Percentiles rank a stretch among this genome's conserved stretches.
Conservation (phyloP, 2,329 filamentous ascomycete species). For the Claviceps monticola region DNA sequence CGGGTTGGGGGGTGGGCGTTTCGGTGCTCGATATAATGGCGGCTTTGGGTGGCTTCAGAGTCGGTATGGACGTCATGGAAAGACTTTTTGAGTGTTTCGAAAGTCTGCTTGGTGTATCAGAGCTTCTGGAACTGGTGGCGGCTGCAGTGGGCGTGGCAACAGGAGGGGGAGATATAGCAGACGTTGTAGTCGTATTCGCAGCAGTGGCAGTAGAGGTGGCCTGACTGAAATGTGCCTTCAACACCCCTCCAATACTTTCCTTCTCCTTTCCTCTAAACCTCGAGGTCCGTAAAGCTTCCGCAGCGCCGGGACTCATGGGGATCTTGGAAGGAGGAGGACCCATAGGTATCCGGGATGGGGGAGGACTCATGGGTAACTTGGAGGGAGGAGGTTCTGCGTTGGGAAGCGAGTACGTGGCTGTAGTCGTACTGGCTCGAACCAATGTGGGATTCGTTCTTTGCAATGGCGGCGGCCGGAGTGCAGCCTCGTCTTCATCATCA, state of each 20-base stretch:
- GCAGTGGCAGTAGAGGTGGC: not conserved
- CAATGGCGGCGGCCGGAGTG: conserved; percentile 27
- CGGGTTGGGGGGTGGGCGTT: conserved; percentile 10
- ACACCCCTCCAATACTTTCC: conserved; percentile 22
- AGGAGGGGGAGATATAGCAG: not conserved
- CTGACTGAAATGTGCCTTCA: not conserved
- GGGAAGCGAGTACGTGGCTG: conserved; percentile 24
- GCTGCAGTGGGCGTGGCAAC: not conserved
- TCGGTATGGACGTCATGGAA: conserved; percentile 41
- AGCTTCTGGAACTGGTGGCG: conserved; percentile 4
- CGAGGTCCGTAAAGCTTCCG: conserved; percentile 25
- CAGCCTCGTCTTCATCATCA: too few species aligned
- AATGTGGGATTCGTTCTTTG: conserved; percentile 39
- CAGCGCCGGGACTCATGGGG: conserved; percentile 22
- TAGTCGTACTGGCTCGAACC: conserved; percentile 37
- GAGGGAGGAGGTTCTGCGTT: conserved; percentile 27
- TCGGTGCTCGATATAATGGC: conserved; percentile 11
- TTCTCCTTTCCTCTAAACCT: conserved; percentile 28
- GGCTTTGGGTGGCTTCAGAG: conserved; percentile 28
- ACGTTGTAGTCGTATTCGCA: not conserved
- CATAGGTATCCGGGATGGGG: conserved; percentile 34
- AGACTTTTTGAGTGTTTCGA: conserved; percentile 33
- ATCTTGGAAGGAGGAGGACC: conserved; percentile 25
- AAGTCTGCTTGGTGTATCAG: conserved; percentile 15
- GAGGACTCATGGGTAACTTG: conserved; percentile 30